Percentiles rank a stretch among this genome's conserved stretches.
These are phyloP conservation scores for Fusarium acutatum DNA, from an alignment of 2,329 filamentous ascomycete genomes.

Conservation along the genomic window DNA sequence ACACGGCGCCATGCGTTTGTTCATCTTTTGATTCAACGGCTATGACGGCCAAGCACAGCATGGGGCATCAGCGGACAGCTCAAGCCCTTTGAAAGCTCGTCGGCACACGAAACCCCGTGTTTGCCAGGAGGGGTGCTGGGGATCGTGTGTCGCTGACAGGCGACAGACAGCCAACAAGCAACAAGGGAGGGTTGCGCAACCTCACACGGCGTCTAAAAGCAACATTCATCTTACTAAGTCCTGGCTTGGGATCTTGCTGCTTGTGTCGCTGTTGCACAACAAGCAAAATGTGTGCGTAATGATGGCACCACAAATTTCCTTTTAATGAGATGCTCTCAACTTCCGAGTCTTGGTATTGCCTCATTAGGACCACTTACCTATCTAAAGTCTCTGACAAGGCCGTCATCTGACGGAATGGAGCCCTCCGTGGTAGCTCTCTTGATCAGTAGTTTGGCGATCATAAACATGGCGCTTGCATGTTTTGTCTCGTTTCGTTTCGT, in stretches of 20 bases:
- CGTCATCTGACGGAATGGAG: background rate
- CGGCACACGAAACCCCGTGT: slow-evolving; percentile 10
- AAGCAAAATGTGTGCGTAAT: slow-evolving; percentile 17
- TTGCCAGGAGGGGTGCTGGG: slow-evolving; percentile 1
- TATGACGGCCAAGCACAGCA: background rate
- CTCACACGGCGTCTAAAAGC: slow-evolving; percentile 25
- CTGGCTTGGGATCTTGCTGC: background rate
- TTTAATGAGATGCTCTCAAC: background rate
- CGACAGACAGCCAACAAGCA: background rate
- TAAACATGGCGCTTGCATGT: slow-evolving; percentile 1
- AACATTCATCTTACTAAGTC: slow-evolving; percentile 2
- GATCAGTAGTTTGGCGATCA: background rate
- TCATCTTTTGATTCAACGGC: slow-evolving; percentile 17
- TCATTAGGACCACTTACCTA: background rate
- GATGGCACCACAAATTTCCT: slow-evolving; percentile 19
- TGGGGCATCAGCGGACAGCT: background rate
- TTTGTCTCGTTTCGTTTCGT: slow-evolving; percentile 33
- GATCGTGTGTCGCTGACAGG: slow-evolving; percentile 23
- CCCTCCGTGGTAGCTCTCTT: background rate
- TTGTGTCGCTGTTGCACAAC: slow-evolving; percentile 5
- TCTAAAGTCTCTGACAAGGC: background rate
- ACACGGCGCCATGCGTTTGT: slow-evolving; percentile 10
- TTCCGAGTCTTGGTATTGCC: slow-evolving; percentile 8
- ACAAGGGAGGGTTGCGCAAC: slow-evolving; percentile 4
- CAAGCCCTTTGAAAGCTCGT: background rate